Evolutionary conservation across 768 basidiomycete species (phyloP).

Genomic region (Pleurotus sapidus): DNA sequence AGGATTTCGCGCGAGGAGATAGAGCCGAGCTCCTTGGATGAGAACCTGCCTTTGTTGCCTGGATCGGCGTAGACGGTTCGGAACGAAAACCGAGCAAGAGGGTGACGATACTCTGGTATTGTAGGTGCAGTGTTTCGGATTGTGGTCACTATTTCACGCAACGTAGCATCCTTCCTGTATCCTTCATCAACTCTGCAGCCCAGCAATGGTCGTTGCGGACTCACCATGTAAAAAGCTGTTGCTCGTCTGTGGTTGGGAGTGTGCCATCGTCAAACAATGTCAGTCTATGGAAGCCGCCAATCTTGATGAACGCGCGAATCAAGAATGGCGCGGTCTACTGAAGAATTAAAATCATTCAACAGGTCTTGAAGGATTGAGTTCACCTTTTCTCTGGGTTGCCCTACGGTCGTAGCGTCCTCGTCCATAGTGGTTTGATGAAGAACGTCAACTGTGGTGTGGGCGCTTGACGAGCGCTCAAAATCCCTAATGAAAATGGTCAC

Average conservation of each 20-base stretch:
- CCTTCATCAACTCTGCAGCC: background rate
- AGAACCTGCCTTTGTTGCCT: slow-evolving; percentile 65
- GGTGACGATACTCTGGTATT: slow-evolving; percentile 72
- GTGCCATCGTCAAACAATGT: slow-evolving; percentile 75
- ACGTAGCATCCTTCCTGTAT: slow-evolving; percentile 76
- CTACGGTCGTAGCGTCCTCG: slow-evolving; percentile 39
- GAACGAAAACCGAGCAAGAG: slow-evolving; percentile 80
- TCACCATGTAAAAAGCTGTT: slow-evolving; percentile 80
- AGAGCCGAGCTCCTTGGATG: slow-evolving; percentile 76
- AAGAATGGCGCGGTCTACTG: slow-evolving; percentile 76
- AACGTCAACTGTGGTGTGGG: no score
- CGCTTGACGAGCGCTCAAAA: no score
- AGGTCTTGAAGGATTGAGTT: background rate
- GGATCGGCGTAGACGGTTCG: slow-evolving; percentile 77
- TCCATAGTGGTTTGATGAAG: slow-evolving; percentile 19
- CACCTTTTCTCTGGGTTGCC: slow-evolving; percentile 58
- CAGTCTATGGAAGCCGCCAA: slow-evolving; percentile 73
- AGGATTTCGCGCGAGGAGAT: slow-evolving; percentile 85
- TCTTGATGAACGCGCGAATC: slow-evolving; percentile 79
- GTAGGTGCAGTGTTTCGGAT: slow-evolving; percentile 70
- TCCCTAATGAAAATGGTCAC: no score
- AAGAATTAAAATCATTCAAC: background rate
- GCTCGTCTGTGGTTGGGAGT: slow-evolving; percentile 76
- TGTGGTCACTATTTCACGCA: slow-evolving; percentile 75
- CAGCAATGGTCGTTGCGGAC: slow-evolving; percentile 9